A percentile compares a stretch with the other conserved stretches of the same genome.
Evolutionary conservation across 306 rosid species (phyloP).

Genomic region (Lablab purpureus): DNA sequence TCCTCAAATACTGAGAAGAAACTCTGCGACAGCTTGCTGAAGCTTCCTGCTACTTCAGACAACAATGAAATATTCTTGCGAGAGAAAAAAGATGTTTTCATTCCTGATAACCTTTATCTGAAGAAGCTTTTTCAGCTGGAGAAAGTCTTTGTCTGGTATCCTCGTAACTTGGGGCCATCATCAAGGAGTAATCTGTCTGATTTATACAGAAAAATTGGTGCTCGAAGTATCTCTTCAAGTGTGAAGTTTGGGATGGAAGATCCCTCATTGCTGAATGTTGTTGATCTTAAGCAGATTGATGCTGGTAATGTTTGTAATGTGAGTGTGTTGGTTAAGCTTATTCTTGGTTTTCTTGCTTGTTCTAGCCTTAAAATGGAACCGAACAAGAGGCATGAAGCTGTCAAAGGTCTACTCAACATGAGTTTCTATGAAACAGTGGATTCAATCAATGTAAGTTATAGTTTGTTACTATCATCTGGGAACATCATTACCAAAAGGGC

Average conservation of each 20-base stretch:
- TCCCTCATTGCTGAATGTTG: slow-evolving; percentile 18
- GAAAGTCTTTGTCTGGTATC: slow-evolving; percentile 74
- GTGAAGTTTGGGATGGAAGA: too few species aligned
- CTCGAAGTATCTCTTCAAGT: slow-evolving; percentile 63
- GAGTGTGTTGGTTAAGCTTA: slow-evolving; percentile 61
- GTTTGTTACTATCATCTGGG: slow-evolving; percentile 52
- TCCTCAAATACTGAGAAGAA: slow-evolving; percentile 32
- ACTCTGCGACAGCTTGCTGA: slow-evolving; percentile 52
- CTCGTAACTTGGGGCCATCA: slow-evolving; percentile 53
- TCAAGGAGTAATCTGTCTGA: slow-evolving; percentile 53
- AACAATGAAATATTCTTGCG: slow-evolving; percentile 48
- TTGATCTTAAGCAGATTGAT: slow-evolving; percentile 30
- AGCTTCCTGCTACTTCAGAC: slow-evolving; percentile 58
- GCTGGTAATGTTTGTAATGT: slow-evolving; percentile 39
- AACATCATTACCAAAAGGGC: slow-evolving; percentile 37
- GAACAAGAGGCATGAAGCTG: slow-evolving; percentile 59
- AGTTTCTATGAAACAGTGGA: slow-evolving; percentile 51
- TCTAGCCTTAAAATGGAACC: slow-evolving; percentile 62
- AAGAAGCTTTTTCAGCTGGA: slow-evolving; percentile 60
- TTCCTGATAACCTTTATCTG: slow-evolving; percentile 71
- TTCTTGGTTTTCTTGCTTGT: slow-evolving; percentile 72
- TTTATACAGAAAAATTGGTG: slow-evolving; percentile 64
- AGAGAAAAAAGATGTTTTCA: slow-evolving; percentile 58
- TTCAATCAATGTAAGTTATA: slow-evolving; percentile 59
- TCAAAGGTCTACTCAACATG: slow-evolving; percentile 54